A percentile compares a stretch with the other conserved stretches of the same genome.
Conservation (phyloP, 1,139 yeast genomes). For the Debaryomycetaceae sp. region DNA sequence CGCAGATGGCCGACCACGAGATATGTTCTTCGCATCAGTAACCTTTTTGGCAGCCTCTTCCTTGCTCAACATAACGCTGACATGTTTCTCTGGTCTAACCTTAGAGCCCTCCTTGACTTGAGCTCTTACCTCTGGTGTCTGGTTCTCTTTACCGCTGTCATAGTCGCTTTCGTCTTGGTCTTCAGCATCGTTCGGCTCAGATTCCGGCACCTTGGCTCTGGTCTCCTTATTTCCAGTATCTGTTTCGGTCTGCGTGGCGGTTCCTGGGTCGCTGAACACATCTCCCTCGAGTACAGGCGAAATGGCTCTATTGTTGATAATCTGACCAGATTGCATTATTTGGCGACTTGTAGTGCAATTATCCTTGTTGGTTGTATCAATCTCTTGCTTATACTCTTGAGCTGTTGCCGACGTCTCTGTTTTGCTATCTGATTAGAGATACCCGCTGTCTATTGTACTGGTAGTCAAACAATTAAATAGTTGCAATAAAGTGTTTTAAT, state of each 20-base stretch:
- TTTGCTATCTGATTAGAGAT: not conserved
- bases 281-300: slow-evolving; percentile 6
- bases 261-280: not conserved
- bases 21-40: slow-evolving; percentile 3
- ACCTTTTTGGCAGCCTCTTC: not conserved
- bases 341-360: too few species aligned
- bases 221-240: not conserved
- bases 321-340: slow-evolving; percentile 4
- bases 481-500: too few species aligned
- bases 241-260: not conserved
- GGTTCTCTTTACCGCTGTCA: not conserved
- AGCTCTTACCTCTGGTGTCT: not conserved
- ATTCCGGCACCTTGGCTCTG: not conserved
- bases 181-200: not conserved
- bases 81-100: not conserved
- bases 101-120: not conserved
- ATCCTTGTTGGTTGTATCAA: too few species aligned
- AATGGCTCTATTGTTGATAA: slow-evolving; percentile 6
- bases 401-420: too few species aligned
- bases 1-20: slow-evolving; percentile 62
- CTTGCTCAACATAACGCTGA: not conserved
- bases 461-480: not conserved
- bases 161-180: not conserved
- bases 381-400: too few species aligned
- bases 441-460: not conserved